Base-by-base conservation (phyloP, 2,329 filamentous ascomycete species). In the Colletotrichum sp. region DNA sequence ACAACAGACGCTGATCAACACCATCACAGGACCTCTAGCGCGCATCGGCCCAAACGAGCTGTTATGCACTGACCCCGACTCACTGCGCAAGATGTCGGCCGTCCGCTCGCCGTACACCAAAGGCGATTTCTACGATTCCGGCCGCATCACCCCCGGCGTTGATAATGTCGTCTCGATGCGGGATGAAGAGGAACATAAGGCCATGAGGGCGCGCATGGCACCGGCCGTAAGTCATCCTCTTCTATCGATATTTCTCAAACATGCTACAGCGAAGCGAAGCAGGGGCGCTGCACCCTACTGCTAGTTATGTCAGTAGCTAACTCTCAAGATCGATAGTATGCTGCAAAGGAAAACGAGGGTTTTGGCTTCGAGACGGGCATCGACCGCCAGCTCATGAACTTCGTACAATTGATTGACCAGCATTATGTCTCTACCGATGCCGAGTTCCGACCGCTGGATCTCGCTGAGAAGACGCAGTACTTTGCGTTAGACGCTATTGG, bases 401-500 rank as follows among this genome's bases (percentile, higher is more conserved):
- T 91, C 19, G 79, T 90, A 13, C 79, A 84, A 2, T 83, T 91
- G 4, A 85, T 92, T 39, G 84, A 87, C 22, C 79, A 79, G 36
- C 89, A 88, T 78, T 92, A 91, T 70, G 77, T 87, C 11, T 87
- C 86, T 5, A 86, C 79, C 2, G 79, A 84, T 5, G 77, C 73
- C 3, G 75, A 83, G 2, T 83, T 83, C 29, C 79, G 79, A 1
- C 84, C 83, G 0, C 83, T 91, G 72, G 89, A 92, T 78, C 82
- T 92, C 59, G 88, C 87, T 27, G 82, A 84, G 52, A 89, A 89
- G 77, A 86, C 87, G 4, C 88, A 89, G 29, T 90, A 87, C 83
- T 89, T 91, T 71, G 87, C 89, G 1, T 82, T 91, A 1, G 90
- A 92, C 72, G 88, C 89, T 3, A 89, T 92, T 57, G 88, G 87